A percentile compares a stretch with the other conserved stretches of the same genome.
phyloP scores from a whole-genome alignment of 108 stramenopile species.

The Skeletonema tropicum region DNA sequence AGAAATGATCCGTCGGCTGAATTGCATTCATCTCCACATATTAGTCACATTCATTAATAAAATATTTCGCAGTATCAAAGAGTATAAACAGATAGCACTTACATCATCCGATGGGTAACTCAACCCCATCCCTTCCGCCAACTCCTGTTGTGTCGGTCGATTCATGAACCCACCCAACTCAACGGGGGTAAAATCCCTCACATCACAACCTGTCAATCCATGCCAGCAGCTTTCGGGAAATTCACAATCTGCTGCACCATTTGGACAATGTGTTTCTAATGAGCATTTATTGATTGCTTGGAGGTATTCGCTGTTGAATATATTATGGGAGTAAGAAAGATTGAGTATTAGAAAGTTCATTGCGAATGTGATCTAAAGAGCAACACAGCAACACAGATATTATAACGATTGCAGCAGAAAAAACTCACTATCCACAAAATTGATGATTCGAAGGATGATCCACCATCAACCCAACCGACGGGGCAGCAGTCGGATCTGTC shows the following conservation, averaged over 20 bases:
- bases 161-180: slow-evolving; percentile 22
- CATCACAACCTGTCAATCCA: slow-evolving; percentile 20
- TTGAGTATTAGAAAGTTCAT: neutral
- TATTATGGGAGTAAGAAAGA: neutral
- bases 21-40: neutral
- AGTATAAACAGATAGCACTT: neutral
- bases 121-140: slow-evolving; percentile 19
- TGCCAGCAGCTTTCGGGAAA: slow-evolving; percentile 19
- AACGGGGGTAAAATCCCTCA: slow-evolving; percentile 17
- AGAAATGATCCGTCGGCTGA: slow-evolving; percentile 29
- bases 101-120: slow-evolving; percentile 26
- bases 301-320: neutral
- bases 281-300: slow-evolving; percentile 7
- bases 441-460: slow-evolving; percentile 23
- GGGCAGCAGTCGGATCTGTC: slow-evolving; percentile 21
- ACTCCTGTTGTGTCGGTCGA: slow-evolving; percentile 19
- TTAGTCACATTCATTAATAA: neutral
- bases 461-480: slow-evolving; percentile 9
- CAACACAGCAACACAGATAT: neutral
- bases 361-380: too few species aligned
- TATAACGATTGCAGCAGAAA: neutral
- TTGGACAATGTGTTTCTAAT: slow-evolving; percentile 31
- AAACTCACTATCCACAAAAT: slow-evolving; percentile 18
- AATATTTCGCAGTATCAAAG: neutral
- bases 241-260: slow-evolving; percentile 15